Percentiles rank a stretch among this genome's conserved stretches.
Evolutionary conservation across 805 yeast genomes (phyloP).

Genomic region (Candida sphagnicola): DNA sequence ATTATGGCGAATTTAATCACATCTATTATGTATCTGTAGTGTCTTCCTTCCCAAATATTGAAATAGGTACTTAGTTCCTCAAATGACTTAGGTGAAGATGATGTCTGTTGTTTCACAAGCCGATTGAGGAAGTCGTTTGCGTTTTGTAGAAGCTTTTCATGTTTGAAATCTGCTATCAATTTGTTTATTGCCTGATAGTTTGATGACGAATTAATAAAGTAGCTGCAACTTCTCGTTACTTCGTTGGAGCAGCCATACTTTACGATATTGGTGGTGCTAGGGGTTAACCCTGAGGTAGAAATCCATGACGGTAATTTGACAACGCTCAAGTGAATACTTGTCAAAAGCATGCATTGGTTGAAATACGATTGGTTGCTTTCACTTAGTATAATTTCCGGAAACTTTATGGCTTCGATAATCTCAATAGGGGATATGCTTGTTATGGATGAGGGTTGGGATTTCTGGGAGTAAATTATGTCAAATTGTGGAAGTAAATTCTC

Average conservation of each 20-base stretch:
- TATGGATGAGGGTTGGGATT: conserved; percentile 12
- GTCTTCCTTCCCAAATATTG: conserved; percentile 29
- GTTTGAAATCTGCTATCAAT: conserved; percentile 9
- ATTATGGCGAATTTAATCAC: conserved; percentile 25
- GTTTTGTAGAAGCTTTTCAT: conserved; percentile 13
- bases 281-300: conserved; percentile 13
- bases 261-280: conserved; percentile 17
- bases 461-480: conserved; percentile 21
- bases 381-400: conserved; percentile 9
- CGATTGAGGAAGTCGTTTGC: conserved; percentile 16
- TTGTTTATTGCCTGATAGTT: conserved; percentile 9
- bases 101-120: conserved; percentile 14
- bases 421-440: conserved; percentile 13
- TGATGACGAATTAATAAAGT: conserved; percentile 22
- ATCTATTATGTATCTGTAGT: conserved; percentile 19
- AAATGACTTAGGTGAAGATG: conserved; percentile 10
- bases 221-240: conserved; percentile 15
- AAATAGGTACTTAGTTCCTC: conserved; percentile 26
- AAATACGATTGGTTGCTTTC: conserved; percentile 16
- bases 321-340: conserved; percentile 25
- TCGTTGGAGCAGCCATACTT: conserved; percentile 21
- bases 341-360: conserved; percentile 25
- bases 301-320: conserved; percentile 24
- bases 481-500: conserved; percentile 11
- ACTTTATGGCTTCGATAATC: conserved; percentile 11